Base-by-base conservation (phyloP, 495 filamentous ascomycete genomes). In the Aspergillus heteromorphus region DNA sequence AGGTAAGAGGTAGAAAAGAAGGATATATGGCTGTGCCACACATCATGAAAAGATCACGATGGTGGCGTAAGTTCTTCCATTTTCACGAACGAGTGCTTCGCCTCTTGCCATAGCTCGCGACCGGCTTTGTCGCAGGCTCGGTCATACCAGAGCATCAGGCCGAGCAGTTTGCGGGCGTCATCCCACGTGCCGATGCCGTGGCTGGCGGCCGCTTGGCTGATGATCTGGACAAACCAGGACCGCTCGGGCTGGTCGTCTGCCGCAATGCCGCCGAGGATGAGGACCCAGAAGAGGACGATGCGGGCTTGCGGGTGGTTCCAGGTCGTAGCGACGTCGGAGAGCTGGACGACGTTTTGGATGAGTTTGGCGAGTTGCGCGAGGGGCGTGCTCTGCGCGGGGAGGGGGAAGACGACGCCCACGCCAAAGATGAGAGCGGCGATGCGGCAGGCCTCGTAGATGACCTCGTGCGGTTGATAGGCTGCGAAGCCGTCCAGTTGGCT, bases 361-460 rank as follows among this genome's bases (percentile, higher is more conserved):
- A 59, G 54, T 4, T 56, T 49, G 1, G 71, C 64, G 1, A 76
- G 61, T 13, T 34, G 42, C 0, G 40, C 36, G 9, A 75, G 60
- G 0, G 73, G 72, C 0, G 64, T 67, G 36, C 66, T 73, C 31
- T 70, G 65, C 10, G 60, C 60, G 8, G 72, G 72, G 1, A 76
- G 66, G 2, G 73, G 73, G 45, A 76, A 71, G 41, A 74, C 53
- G 7, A 76, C 68, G 36, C 71, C 70, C 13, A 70, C 65, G 21
- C 68, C 60, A 47, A 67, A 74, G 2, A 76, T 65, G 0, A 68
- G 47, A 7, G 53, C 58, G 0, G 71, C 65, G 2, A 76, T 59
- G 30, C 72, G 72, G 41, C 62, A 69, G n/a, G 70, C 56, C 43
- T 76, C 72, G 51, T 73, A 74, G 17, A 68, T 64, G 13, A 65